A percentile compares a stretch with the other conserved stretches of the same genome.
Evolutionary conservation across 1,284 basidiomycete species (phyloP).

Genomic region (Papiliotrema flavescens): DNA sequence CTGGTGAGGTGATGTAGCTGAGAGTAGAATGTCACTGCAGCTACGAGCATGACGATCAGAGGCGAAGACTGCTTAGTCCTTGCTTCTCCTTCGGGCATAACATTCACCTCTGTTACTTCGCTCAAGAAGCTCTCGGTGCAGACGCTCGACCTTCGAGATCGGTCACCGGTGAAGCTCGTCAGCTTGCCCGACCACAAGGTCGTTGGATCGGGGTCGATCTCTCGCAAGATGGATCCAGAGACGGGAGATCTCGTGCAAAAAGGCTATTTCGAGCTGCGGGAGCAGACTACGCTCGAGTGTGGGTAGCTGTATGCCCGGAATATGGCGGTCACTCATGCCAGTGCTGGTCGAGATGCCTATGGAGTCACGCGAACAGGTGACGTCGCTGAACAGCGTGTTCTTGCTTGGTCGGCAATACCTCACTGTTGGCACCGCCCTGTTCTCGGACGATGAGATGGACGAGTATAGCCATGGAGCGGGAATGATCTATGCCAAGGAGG

Average conservation of each 20-base stretch:
- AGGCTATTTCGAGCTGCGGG: conserved; percentile 64
- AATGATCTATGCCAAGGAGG: conserved; percentile 30
- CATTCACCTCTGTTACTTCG: conserved; percentile 64
- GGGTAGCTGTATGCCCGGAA: conserved; percentile 26
- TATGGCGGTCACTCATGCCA: conserved; percentile 4
- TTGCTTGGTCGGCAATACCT: conserved; percentile 34
- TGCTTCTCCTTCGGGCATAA: conserved; percentile 57
- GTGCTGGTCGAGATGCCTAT: conserved; percentile 27
- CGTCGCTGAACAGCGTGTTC: conserved; percentile 23
- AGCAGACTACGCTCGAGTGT: conserved; percentile 66
- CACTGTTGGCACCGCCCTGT: conserved; percentile 42
- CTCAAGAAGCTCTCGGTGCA: conserved; percentile 78
- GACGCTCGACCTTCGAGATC: conserved; percentile 65
- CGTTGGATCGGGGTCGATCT: conserved; percentile 63
- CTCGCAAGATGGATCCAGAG: conserved; percentile 56
- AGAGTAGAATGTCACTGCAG: conserved; percentile 60
- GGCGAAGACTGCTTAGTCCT: conserved; percentile 57
- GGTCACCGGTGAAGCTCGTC: conserved; percentile 63
- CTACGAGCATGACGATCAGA: conserved; percentile 54
- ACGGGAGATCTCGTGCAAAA: conserved; percentile 55
- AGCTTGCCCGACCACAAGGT: conserved; percentile 57
- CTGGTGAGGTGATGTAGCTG: background rate
- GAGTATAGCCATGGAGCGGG: conserved; percentile 24
- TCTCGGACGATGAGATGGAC: conserved; percentile 28
- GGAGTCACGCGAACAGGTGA: conserved; percentile 29